Percentiles rank a stretch among this genome's conserved stretches.
Conservation (phyloP, 1,284 basidiomycete species). For the Sanghuangporus weigelae region DNA sequence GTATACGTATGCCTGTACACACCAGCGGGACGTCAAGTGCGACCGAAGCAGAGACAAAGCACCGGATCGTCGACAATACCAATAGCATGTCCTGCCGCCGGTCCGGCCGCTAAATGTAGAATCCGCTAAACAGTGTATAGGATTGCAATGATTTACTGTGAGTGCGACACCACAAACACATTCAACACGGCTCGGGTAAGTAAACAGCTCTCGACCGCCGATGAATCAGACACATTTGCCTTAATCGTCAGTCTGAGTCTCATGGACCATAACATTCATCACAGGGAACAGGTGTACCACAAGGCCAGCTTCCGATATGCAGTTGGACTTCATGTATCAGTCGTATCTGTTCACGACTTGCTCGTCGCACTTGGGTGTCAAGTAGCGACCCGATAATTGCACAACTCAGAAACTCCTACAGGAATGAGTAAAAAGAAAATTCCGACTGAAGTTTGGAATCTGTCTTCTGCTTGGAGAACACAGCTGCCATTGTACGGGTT, state of each 20-base stretch:
- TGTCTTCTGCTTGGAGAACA: too few relatives aligned
- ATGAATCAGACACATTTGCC: conserved; percentile 34
- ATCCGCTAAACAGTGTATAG: conserved; percentile 67
- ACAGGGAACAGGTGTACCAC: conserved; percentile 55
- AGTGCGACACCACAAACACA: conserved; percentile 32
- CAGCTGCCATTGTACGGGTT: too few relatives aligned
- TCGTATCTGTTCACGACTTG: too few relatives aligned
- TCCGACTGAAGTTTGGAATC: too few relatives aligned
- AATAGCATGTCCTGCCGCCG: conserved; percentile 87
- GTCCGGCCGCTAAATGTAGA: conserved; percentile 84
- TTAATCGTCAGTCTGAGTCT: conserved; percentile 77
- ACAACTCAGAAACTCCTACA: too few relatives aligned
- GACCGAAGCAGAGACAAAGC: conserved; percentile 46
- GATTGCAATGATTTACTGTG: conserved; percentile 38
- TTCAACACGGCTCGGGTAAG: neutral
- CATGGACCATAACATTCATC: conserved; percentile 89
- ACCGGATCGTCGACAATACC: conserved; percentile 96
- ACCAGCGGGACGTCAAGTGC: conserved; percentile 7
- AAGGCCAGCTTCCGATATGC: too few relatives aligned
- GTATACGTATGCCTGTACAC: conserved; percentile 36
- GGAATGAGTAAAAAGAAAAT: too few relatives aligned
- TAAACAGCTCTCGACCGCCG: neutral
- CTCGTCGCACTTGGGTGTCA: too few relatives aligned
- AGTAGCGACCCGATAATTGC: too few relatives aligned
- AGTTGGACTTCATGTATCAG: too few relatives aligned